Base-by-base conservation (phyloP, 179 eudicot genomes). In the Drosera spatulata region DNA sequence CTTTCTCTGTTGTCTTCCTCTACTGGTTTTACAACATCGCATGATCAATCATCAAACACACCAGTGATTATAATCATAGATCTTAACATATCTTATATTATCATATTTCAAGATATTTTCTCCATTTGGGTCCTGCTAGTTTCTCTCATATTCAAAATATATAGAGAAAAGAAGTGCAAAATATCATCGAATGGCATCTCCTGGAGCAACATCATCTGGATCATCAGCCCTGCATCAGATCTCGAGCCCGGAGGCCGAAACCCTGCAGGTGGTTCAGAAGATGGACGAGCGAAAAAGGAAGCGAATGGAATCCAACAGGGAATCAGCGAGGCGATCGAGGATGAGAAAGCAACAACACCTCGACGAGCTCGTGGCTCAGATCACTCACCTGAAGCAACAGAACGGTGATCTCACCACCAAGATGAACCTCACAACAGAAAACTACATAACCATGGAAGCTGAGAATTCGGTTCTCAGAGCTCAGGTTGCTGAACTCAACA, bases 281-380 rank as follows among this genome's bases (percentile, higher is more conserved):
- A 80, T 22, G 33, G 33, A 82, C 42, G 72, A 73, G 66, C 73
- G 78, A 66, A 80, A 80, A 71, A 64, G 93, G 70, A 82, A 85
- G 57, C 46, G 97, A 41, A 90, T 82, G 97, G 58, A 69, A 55
- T 90, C 97, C 11, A 90, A 90, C 60, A 84, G 97, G 7, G 97
- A 90, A 53, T 90, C 97, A 62, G 97, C 97, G 0, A 66, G 93
- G 64, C 72, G 96, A 47, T 87, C 96, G 22, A 66, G 97, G 78
- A 66, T 79, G 81, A 81, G 85, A 79, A 90, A 90, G 47, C 95
- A 85, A 73, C 69, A 80, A 63, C 97, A 79, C 45, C 58, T 90
- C 58, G 90, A 81, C 46, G 95, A 87, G 46, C 66, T 90, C 42
- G 72, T 69, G 77, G 69, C 70, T 14, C 74, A 76, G 68, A 78